phyloP scores from a whole-genome alignment of 495 filamentous ascomycete genomes.

The Lasiosphaeria ovina region DNA sequence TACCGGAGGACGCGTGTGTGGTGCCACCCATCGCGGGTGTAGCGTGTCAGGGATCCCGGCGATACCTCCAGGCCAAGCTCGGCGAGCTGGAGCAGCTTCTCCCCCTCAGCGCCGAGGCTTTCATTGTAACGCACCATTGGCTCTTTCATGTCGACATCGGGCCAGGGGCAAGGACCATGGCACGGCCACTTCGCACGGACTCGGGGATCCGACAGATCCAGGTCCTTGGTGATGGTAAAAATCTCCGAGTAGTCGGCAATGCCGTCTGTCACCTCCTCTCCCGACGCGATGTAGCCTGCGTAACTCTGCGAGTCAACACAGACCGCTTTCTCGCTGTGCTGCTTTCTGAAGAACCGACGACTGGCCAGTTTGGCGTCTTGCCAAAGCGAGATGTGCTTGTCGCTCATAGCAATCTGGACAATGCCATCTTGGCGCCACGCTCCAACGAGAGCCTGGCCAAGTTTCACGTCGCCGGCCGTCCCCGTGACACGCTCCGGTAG shows the following conservation, averaged over 20 bases:
- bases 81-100: constrained; percentile 39
- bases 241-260: constrained; percentile 49
- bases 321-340: constrained; percentile 34
- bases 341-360: constrained; percentile 37
- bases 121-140: constrained; percentile 32
- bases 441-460: constrained; percentile 38
- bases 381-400: constrained; percentile 24
- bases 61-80: constrained; percentile 37
- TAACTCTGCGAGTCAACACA: constrained; percentile 47
- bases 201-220: constrained; percentile 32
- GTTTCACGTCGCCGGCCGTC: constrained; percentile 21
- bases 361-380: constrained; percentile 31
- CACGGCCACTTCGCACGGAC: constrained; percentile 44
- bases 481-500: constrained; percentile 34
- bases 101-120: constrained; percentile 33
- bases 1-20: constrained; percentile 43
- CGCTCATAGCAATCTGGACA: constrained; percentile 40
- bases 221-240: constrained; percentile 48
- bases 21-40: constrained; percentile 48
- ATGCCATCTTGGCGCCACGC: constrained; percentile 45
- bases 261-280: constrained; percentile 48
- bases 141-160: constrained; percentile 35
- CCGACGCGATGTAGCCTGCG: constrained; percentile 47
- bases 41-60: constrained; percentile 27
- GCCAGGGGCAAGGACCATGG: constrained; percentile 48